Base-by-base conservation (phyloP, 1,284 basidiomycete species). In the Ustilago crameri region DNA sequence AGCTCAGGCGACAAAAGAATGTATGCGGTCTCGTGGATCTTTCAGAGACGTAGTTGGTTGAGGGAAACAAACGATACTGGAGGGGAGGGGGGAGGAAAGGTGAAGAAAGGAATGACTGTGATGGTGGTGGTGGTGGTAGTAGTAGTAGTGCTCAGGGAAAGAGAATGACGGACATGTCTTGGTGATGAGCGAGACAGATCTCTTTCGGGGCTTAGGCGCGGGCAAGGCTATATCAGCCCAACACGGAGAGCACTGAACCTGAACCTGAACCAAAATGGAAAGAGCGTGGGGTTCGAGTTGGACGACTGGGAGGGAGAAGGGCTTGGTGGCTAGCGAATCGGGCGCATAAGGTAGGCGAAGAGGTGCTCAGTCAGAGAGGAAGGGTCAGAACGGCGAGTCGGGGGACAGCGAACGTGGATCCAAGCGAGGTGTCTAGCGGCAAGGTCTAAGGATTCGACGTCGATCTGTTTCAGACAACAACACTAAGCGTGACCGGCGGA, bases 1-100 rank as follows among this genome's bases (percentile, higher is more conserved):
- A 40, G 40, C 14, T 40, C 17, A 38, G 38, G 15, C 15, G 37
- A 5, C 34, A 72, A 61, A 66, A 62, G 68, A 74, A 57, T 59
- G 67, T 65, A 24, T 46, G 9, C 32, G 26, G 43, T 40, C 46
- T 50, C 30, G 37, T 37, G 15, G 12, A 23, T 41, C 43, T 32
- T 40, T 23, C 27, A 46, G 43, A 45, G 32, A 26, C 34, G 17
- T 24, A 41, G 49, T 30, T 35, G 22, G 44, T 35, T 34, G 20
- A 48, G 43, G 47, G 27, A 44, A 26, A 14, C 40, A 32, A 40
- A 45, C 32, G 43, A 51, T 49, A 49, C 23, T 20, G 43, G 41
- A 42, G 24, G 43, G 46, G 55, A 57, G 49, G 27, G 50, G 23
- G 52, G 55, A 48, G 56, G 26, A 45, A 37, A 27, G 20, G 41